A percentile compares a stretch with the other conserved stretches of the same genome.
These are phyloP conservation scores for Sphagnum magellanicum DNA, from an alignment of 228 moss, liverwort and hornwort genomes.

Conservation along the genomic window DNA sequence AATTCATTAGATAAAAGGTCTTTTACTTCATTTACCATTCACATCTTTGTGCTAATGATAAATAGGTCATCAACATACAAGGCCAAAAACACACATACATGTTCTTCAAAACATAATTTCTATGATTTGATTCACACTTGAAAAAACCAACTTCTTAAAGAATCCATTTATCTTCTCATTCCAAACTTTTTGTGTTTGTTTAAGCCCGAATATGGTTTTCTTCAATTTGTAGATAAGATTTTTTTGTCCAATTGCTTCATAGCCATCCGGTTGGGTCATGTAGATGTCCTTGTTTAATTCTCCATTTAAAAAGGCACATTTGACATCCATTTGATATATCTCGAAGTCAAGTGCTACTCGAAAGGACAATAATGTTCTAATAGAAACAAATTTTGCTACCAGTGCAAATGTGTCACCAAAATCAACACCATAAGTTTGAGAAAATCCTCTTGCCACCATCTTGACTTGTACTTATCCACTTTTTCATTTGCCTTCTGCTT, in stretches of 20 bases:
- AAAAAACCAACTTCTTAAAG: not conserved
- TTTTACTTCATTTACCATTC: not conserved
- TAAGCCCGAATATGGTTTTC: not conserved
- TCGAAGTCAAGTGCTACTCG: not conserved
- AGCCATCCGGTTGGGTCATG: not conserved
- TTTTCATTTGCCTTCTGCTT: not conserved
- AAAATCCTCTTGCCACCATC: not conserved
- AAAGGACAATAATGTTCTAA: not conserved
- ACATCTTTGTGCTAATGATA: not conserved
- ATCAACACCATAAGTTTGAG: not conserved
- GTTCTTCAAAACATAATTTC: not conserved
- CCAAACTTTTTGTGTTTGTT: not conserved
- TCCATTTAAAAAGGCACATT: not conserved
- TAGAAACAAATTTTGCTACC: not conserved
- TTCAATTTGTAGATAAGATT: not conserved
- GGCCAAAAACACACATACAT: not conserved
- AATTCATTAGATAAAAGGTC: not conserved
- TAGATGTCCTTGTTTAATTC: not conserved
- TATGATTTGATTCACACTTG: not conserved
- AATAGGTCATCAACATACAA: slow-evolving; percentile 1
- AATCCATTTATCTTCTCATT: not conserved
- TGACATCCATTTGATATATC: not conserved
- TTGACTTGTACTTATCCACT: not conserved
- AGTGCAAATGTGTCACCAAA: not conserved
- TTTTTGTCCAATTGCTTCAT: not conserved